Evolutionary conservation across 768 basidiomycete genomes (phyloP), one percentile per base, ranked within the genome.

Genomic region (Mrakia blollopis): DNA sequence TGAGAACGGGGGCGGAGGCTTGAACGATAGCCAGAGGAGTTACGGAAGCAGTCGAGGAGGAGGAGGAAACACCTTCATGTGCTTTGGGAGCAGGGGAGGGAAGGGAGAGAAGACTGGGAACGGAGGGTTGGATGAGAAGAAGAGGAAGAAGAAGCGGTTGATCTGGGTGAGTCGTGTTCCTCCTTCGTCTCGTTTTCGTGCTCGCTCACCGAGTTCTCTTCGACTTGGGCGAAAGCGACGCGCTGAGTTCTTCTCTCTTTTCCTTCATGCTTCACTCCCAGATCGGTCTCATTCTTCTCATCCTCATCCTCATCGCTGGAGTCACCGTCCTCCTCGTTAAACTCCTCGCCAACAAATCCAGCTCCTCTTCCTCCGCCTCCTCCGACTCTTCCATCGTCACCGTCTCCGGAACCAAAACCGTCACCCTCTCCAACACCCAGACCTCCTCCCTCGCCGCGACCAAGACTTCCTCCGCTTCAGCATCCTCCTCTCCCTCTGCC

Each of bases 261-360:
- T 35, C 25, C 16, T 47, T 52, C 41, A 41, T 7, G 23, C n/a
- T 25, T 25, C 41, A 25, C 35, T 25, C 37, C 44, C 30, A 67
- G 39, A 37, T 54, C 28, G 47, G 44, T 30, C 37, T 65, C 65
- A 68, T 77, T 5, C 44, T 61, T 57, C 39, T 77, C 62, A 14
- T 73, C 30, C 6, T 73, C 28, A 35, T 72, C 9, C 72, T 77
- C 50, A 23, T 61, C 44, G 61, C 61, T 41, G 72, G 72, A 35
- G 54, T 77, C 30, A 57, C 47, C 35, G 35, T 77, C 25, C n/a
- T 77, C 13, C 62, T 72, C 69, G 60, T 52, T 35, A 57, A 50
- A 23, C 61, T 73, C 8, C 76, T 65, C 30, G 54, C 16, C 50
- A 25, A 63, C 44, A 50, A 50, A 44, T 35, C 28, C 57, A 62